A percentile compares a stretch with the other conserved stretches of the same genome.
These are phyloP conservation scores for Epichloe sp. DNA, from an alignment of 2,329 filamentous ascomycete genomes.

Conservation along the genomic window DNA sequence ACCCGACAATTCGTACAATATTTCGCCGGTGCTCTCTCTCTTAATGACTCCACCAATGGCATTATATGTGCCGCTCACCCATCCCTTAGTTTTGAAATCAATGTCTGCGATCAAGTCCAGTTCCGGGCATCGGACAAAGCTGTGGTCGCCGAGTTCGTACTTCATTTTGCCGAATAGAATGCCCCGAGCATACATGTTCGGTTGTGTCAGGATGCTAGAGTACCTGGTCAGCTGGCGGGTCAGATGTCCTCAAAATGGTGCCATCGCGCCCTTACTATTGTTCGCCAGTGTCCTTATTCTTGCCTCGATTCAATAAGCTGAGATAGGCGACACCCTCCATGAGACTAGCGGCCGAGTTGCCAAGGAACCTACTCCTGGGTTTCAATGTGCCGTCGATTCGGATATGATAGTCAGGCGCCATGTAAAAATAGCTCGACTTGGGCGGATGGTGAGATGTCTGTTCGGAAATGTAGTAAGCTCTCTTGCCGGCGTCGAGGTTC, in stretches of 20 bases:
- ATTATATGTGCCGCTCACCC: constrained; percentile 93
- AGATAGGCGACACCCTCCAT: constrained; percentile 95
- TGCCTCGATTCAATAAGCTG: constrained; percentile 65
- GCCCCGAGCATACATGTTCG: constrained; percentile 96
- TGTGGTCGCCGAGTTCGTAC: constrained; percentile 95
- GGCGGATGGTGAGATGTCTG: constrained; percentile 97
- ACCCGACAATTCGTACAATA: constrained; percentile 82
- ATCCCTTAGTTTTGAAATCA: constrained; percentile 97
- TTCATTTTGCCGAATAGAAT: constrained; percentile 99
- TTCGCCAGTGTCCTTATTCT: constrained; percentile 54
- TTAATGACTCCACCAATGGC: constrained; percentile 87
- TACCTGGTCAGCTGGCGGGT: constrained; percentile 2
- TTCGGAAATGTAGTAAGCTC: constrained; percentile 91
- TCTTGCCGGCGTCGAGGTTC: constrained; percentile 74
- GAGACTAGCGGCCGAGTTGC: constrained; percentile 92
- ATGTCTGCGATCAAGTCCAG: constrained; percentile 77
- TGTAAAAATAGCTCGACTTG: constrained; percentile 98
- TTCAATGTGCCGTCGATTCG: constrained; percentile 93
- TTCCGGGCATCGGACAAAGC: constrained; percentile 83
- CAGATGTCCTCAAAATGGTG: neutral
- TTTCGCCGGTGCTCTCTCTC: constrained; percentile 73
- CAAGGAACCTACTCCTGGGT: constrained; percentile 85
- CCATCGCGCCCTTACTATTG: constrained; percentile 59
- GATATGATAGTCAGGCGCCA: constrained; percentile 87
- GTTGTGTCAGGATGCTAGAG: constrained; percentile 74